A percentile compares a stretch with the other conserved stretches of the same genome.
Evolutionary conservation across 192 early-diverging fungal species (phyloP).

Genomic region (Allomyces macrogynus): DNA sequence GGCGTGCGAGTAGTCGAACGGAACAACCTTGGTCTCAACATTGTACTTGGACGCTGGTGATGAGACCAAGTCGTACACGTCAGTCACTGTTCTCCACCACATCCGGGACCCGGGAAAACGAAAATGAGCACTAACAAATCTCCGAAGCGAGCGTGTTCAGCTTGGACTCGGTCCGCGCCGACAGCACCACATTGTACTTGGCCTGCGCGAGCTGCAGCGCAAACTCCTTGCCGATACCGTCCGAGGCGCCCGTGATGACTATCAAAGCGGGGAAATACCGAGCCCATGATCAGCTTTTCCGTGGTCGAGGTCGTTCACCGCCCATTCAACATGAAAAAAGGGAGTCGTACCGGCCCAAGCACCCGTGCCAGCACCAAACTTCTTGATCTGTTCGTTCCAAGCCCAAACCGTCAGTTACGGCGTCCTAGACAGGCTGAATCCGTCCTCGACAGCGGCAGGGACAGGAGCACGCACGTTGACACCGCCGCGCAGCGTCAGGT

Average conservation of each 20-base stretch:
- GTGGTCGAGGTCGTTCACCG: background rate
- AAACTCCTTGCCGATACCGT: slow-evolving; percentile 89
- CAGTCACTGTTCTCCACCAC: background rate
- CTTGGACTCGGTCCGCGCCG: slow-evolving; percentile 65
- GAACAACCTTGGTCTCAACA: slow-evolving; percentile 40
- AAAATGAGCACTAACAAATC: slow-evolving; percentile 17
- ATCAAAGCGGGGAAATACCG: background rate
- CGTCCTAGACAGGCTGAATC: background rate
- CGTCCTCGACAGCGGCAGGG: background rate
- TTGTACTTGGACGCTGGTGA: slow-evolving; percentile 22
- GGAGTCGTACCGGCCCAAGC: slow-evolving; percentile 34
- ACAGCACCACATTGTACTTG: slow-evolving; percentile 62
- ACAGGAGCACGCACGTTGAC: background rate
- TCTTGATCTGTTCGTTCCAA: slow-evolving; percentile 15
- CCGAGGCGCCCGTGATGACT: slow-evolving; percentile 89
- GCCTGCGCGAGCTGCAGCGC: slow-evolving; percentile 71
- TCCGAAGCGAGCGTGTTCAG: slow-evolving; percentile 52
- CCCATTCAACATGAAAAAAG: background rate
- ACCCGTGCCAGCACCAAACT: slow-evolving; percentile 32
- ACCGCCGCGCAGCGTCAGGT: background rate
- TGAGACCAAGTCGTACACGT: background rate
- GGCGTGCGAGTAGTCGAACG: slow-evolving; percentile 62
- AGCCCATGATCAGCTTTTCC: background rate
- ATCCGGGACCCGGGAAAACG: background rate
- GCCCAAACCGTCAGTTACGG: background rate